Percentiles rank a stretch among this genome's conserved stretches.
Evolutionary conservation across 306 rosid species (phyloP).

Genomic region (Casuarina glauca): DNA sequence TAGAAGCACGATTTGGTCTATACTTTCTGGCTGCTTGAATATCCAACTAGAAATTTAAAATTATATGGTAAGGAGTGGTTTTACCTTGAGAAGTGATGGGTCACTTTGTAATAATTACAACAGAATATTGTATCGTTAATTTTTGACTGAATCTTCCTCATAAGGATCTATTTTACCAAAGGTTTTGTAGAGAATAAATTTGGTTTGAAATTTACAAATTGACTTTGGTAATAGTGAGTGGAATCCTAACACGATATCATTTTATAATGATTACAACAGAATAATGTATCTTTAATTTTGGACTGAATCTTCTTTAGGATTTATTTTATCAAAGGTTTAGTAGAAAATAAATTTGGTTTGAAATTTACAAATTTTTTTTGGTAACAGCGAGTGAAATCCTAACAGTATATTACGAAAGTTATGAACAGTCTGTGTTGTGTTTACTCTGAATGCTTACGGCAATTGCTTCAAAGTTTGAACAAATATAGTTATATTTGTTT

Average conservation of each 20-base stretch:
- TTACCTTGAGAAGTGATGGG: not conserved
- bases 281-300: not conserved
- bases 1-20: not conserved
- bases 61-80: not conserved
- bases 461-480: not conserved
- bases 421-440: not conserved
- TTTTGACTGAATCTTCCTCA: no score
- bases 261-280: no score
- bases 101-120: not conserved
- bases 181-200: no score
- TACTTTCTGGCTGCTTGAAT: not conserved
- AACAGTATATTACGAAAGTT: no score
- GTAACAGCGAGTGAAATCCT: no score
- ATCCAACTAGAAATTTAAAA: not conserved
- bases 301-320: not conserved
- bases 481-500: not conserved
- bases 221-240: no score
- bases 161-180: no score
- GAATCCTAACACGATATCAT: no score
- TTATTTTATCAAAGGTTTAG: not conserved
- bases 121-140: not conserved
- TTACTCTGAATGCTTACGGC: not conserved
- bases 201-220: no score
- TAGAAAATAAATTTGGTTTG: not conserved
- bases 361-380: not conserved